Evolutionary conservation across 176 grass and related monocot species (phyloP), one percentile per base, ranked within the genome.

Genomic region (Elaeis guineensis): DNA sequence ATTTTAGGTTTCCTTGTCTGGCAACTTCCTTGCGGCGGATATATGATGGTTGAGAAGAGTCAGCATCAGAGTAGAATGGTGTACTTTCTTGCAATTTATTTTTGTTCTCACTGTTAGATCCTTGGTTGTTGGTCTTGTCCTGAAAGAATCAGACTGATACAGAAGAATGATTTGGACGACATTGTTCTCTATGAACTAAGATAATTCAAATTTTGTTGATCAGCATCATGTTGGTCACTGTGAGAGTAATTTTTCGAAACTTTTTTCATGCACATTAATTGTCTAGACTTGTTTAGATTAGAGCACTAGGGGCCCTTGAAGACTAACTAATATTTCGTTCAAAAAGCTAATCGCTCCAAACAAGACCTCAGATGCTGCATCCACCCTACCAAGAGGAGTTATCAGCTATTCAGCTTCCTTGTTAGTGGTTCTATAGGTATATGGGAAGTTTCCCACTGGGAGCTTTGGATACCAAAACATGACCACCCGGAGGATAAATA

Each of bases 401-500:
- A 97, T 91, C 6, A 91, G 29, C 78, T 75, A 80, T 35, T 91
- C 6, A 91, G 29, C 78, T 75, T 82, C 49, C 87, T 70, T 0
- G 87, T 88, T 49, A 91, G 63, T 6, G 87, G 87, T 83, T 89
- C 87, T 22, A 87, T 91, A 0, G 92, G 92, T 52, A 81, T 91
- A 97, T 0, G 83, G 92, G 50, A 91, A 97, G 71, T 91, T 49
- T 3, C 32, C 71, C 3, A 88, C 81, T 0, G 84, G 83, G 7
- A 97, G 80, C 79, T 81, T 78, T 12, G 92, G 92, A 69, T 97
- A 89, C 87, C 92, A 97, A 22, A 87, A 91, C 92, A 97, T 91
- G 50, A 97, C 72, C 64, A 97, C 85, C 65, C 84, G 83, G 3
- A 67, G 19, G 65, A 91, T 82, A 70, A 91, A 97, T 50, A 91